phyloP scores from a whole-genome alignment of 306 rosid species.

The Trifolium subterraneum region DNA sequence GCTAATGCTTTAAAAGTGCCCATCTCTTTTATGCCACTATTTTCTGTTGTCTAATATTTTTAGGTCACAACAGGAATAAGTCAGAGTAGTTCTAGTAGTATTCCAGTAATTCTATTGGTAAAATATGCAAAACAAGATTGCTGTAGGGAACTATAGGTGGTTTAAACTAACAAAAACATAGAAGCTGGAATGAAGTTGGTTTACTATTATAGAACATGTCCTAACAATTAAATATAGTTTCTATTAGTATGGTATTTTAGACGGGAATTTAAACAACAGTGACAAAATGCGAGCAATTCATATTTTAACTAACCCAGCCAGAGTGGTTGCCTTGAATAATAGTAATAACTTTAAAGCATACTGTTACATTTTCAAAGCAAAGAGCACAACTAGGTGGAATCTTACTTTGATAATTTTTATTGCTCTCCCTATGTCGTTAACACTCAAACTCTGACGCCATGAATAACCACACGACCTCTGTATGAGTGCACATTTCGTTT shows the following conservation, averaged over 20 bases:
- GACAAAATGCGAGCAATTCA: neutral
- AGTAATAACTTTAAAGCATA: conserved; percentile 6
- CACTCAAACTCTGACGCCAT: conserved; percentile 92
- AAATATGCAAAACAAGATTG: neutral
- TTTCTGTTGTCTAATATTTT: neutral
- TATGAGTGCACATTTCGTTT: conserved; percentile 87
- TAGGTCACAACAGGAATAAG: neutral
- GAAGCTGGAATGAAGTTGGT: neutral
- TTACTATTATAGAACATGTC: neutral
- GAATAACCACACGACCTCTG: conserved; percentile 97
- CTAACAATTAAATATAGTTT: conserved; percentile 21
- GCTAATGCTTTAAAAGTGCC: neutral
- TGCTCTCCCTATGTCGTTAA: conserved; percentile 71
- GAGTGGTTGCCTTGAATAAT: conserved; percentile 10
- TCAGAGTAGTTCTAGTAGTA: conserved; percentile 3
- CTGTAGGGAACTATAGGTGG: neutral
- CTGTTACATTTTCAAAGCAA: neutral
- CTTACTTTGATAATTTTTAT: conserved; percentile 78
- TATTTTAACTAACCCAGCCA: neutral
- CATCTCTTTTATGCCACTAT: neutral
- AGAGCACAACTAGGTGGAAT: conserved; percentile 32
- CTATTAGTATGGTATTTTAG: conserved; percentile 1
- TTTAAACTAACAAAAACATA: neutral
- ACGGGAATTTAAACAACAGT: neutral
- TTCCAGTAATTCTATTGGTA: neutral